A percentile compares a stretch with the other conserved stretches of the same genome.
These are phyloP conservation scores for Colletotrichum nymphaeae DNA, from an alignment of 2,329 filamentous ascomycete species.

Conservation along the genomic window DNA sequence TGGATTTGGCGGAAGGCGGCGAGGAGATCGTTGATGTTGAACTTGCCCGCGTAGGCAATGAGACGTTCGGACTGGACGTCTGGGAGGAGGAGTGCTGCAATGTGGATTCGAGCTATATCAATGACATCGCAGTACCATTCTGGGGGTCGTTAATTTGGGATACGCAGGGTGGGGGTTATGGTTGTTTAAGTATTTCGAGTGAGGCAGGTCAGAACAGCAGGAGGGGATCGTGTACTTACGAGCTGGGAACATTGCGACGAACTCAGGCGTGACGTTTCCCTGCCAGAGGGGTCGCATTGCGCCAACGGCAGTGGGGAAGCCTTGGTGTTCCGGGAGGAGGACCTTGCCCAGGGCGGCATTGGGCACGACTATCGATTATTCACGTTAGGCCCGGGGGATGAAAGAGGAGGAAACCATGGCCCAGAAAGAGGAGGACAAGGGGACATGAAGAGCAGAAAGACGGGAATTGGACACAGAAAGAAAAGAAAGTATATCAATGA, in stretches of 20 bases:
- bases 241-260: conserved; percentile 16
- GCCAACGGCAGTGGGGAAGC: conserved; percentile 39
- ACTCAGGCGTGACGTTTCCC: conserved; percentile 25
- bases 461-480: background rate
- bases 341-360: conserved; percentile 42
- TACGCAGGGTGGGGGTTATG: background rate
- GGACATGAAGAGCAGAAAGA: background rate
- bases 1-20: conserved; percentile 13
- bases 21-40: conserved; percentile 20
- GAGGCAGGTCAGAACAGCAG: background rate
- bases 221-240: background rate
- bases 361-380: conserved; percentile 39
- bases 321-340: conserved; percentile 36
- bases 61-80: conserved; percentile 22
- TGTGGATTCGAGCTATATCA: conserved; percentile 22
- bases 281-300: conserved; percentile 38
- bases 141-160: background rate
- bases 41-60: conserved; percentile 12
- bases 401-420: too few species aligned
- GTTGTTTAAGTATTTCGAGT: too few species aligned
- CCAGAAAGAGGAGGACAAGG: background rate
- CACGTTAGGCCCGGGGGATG: background rate
- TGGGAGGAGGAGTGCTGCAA: conserved; percentile 14
- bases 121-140: conserved; percentile 25
- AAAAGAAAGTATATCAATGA: too few species aligned